Evolutionary conservation across 1,139 yeast genomes (phyloP).

Genomic region (Candida glucosophila): DNA sequence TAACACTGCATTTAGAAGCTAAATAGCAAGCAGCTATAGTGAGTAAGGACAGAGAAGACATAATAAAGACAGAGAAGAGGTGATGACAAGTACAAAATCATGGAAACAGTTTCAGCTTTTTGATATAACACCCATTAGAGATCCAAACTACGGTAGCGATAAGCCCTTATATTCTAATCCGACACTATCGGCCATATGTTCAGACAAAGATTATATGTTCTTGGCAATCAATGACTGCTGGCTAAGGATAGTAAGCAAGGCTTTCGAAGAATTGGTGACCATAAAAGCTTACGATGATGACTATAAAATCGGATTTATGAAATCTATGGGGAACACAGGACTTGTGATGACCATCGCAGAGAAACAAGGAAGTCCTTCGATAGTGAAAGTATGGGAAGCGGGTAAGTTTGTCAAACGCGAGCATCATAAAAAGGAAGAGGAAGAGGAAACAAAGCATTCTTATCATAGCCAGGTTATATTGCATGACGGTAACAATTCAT

Average conservation of each 20-base stretch:
- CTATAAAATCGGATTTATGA: constrained; percentile 52
- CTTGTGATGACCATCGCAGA: constrained; percentile 68
- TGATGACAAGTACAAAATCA: constrained; percentile 22
- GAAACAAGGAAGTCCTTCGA: constrained; percentile 58
- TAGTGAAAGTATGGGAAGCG: constrained; percentile 68
- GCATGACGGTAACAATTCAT: constrained; percentile 53
- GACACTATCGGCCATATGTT: constrained; percentile 50
- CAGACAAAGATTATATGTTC: constrained; percentile 45
- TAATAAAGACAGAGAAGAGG: constrained; percentile 1
- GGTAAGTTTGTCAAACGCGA: constrained; percentile 31
- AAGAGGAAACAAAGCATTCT: constrained; percentile 25
- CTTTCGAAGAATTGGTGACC: constrained; percentile 35
- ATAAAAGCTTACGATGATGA: constrained; percentile 62
- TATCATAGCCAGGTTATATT: constrained; percentile 27
- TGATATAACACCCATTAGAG: constrained; percentile 75
- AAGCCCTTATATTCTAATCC: constrained; percentile 76
- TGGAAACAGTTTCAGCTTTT: constrained; percentile 92
- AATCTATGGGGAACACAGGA: constrained; percentile 37
- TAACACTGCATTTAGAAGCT: too few relatives aligned
- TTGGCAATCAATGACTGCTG: constrained; percentile 48
- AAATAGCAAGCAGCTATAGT: too few relatives aligned
- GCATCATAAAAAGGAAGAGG: constrained; percentile 27
- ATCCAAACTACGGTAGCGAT: constrained; percentile 62
- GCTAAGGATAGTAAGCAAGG: constrained; percentile 51
- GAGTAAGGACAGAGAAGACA: too few relatives aligned